Conservation (phyloP, 2,329 filamentous ascomycete genomes). For the Aureobasidium pullulans region DNA sequence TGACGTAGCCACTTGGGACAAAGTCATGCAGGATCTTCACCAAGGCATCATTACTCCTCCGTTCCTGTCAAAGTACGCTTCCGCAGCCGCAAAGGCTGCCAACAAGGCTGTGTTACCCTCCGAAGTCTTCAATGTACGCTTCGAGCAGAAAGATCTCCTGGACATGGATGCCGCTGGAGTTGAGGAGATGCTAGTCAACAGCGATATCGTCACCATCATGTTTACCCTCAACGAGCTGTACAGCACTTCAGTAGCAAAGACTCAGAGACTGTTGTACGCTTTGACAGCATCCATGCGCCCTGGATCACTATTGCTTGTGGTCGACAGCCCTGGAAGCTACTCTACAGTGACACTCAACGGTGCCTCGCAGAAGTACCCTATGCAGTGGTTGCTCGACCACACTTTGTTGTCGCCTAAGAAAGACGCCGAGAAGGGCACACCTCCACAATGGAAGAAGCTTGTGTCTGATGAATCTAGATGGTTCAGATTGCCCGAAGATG, state of each 20-base stretch:
- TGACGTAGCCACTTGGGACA: constrained; percentile 73
- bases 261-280: constrained; percentile 66
- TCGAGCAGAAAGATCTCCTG: constrained; percentile 47
- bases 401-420: constrained; percentile 49
- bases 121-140: constrained; percentile 30
- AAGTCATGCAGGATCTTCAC: constrained; percentile 54
- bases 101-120: constrained; percentile 31
- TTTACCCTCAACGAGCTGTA: constrained; percentile 97
- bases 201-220: constrained; percentile 65
- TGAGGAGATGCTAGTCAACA: constrained; percentile 22
- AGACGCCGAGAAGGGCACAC: constrained; percentile 15
- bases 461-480: constrained; percentile 71
- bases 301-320: constrained; percentile 68
- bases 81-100: constrained; percentile 35
- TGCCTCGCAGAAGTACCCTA: constrained; percentile 66
- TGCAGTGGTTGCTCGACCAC: constrained; percentile 87
- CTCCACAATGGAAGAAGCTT: constrained; percentile 61
- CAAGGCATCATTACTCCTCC: constrained; percentile 47
- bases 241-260: constrained; percentile 63
- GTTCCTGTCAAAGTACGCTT: constrained; percentile 41
- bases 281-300: constrained; percentile 53
- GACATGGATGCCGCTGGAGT: constrained; percentile 32
- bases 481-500: constrained; percentile 60
- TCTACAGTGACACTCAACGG: constrained; percentile 64
- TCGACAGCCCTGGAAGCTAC: constrained; percentile 91